Evolutionary conservation across 345 rosid genomes (phyloP), one percentile per base, ranked within the genome.

Genomic region (Eucalyptus polybractea): DNA sequence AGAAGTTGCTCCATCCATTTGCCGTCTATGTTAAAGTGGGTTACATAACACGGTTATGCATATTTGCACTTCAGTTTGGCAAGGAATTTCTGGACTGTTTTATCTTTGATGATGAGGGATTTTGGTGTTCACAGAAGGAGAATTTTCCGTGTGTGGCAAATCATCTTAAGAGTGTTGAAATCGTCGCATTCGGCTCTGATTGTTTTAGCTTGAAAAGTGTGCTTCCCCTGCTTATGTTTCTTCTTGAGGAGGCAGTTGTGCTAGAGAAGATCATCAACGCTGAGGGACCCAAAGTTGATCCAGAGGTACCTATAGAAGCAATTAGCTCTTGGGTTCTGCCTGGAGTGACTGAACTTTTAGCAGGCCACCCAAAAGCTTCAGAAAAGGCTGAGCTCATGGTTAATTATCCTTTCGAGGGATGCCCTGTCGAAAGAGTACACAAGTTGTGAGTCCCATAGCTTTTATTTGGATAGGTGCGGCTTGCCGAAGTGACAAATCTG

Each of bases 71-170:
- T 15, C 53, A 50, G 53, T 0, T 50, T 50, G 53, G 53, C 53
- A 50, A 50, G 0, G 53, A 50, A 50, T 50, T 15, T 50, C 19
- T 50, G 53, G 19, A 50, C 19, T 15, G 19, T 50, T 50, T 50
- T 50, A 50, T 50, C 53, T 50, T 50, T 50, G 53, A 50, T 50
- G 53, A 50, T 50, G 19, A 50, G 53, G 0, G 0, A 50, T 50
- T 15, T 50, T 50, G 53, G 53, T 0, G 3, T 15, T 50, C 53
- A 15, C 1, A 50, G 1, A 50, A 0, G 53, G 0, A 50, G 19
- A 50, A 6, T 50, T 15, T 50, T 50, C 19, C 53, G 0, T 15
- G 53, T 50, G 19, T 50, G 53, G 19, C 3, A 50, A 50, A 50
- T 15, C 53, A 50, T 50, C 53, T 50, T 0, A 50, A 50, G 53